Evolutionary conservation across 805 yeast genomes (phyloP).

Genomic region (Hanseniaspora thailandica): DNA sequence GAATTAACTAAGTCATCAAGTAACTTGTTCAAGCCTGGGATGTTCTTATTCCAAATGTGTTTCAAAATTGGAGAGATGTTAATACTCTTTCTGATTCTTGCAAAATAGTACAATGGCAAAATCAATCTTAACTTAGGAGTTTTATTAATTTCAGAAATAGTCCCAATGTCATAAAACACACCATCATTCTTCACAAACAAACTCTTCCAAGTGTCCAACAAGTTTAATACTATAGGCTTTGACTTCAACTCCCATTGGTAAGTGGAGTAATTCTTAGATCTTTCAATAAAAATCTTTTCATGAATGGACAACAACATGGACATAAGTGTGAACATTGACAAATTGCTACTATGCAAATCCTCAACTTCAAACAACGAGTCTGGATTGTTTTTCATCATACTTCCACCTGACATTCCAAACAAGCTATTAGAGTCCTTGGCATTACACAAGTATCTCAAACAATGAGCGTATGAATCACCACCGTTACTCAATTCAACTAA

Average conservation of each 20-base stretch:
- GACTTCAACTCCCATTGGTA: constrained; percentile 56
- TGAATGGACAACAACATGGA: constrained; percentile 54
- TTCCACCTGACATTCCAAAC: constrained; percentile 1
- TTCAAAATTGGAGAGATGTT: constrained; percentile 50
- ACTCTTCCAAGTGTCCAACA: constrained; percentile 59
- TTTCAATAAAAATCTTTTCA: constrained; percentile 49
- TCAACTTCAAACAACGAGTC: constrained; percentile 13
- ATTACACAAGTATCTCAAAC: constrained; percentile 37
- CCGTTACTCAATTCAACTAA: constrained; percentile 49
- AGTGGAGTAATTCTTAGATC: constrained; percentile 32
- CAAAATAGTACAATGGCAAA: constrained; percentile 53
- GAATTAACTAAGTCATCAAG: constrained; percentile 32
- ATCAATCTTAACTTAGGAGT: constrained; percentile 51
- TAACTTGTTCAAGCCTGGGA: constrained; percentile 51
- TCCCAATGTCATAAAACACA: constrained; percentile 26
- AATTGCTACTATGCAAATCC: constrained; percentile 22
- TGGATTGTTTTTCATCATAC: constrained; percentile 20
- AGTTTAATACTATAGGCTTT: constrained; percentile 45
- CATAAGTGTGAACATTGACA: constrained; percentile 41
- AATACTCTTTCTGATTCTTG: constrained; percentile 54
- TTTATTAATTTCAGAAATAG: constrained; percentile 35
- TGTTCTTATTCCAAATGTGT: constrained; percentile 52
- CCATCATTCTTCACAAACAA: constrained; percentile 55
- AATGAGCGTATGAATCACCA: constrained; percentile 35
- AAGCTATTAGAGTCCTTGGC: constrained; percentile 23